These are phyloP conservation scores for Acer yangbiense DNA, from an alignment of 345 rosid species.

Conservation along the genomic window DNA sequence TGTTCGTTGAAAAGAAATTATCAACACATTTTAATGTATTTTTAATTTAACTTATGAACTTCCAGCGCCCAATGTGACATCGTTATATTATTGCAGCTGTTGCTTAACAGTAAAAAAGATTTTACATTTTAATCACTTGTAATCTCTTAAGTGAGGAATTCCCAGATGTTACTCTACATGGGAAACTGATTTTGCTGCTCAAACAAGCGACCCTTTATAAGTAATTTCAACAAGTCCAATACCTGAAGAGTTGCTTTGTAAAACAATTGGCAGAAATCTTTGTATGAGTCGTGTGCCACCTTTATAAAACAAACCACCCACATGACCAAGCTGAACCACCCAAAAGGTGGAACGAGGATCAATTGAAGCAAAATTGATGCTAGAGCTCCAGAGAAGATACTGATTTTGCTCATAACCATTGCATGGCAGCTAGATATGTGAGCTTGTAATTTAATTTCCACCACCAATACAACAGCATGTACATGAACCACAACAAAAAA, in stretches of 20 bases:
- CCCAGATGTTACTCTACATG: background rate
- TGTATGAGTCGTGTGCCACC: background rate
- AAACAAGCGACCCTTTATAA: too few relatives aligned
- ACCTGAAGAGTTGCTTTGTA: background rate
- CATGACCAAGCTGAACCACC: constrained; percentile 1
- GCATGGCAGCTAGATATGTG: background rate
- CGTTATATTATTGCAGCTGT: too few relatives aligned
- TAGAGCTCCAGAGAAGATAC: constrained; percentile 9
- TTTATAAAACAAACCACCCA: background rate
- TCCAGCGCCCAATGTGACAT: too few relatives aligned
- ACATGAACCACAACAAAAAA: background rate
- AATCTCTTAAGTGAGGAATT: too few relatives aligned
- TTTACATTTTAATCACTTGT: too few relatives aligned
- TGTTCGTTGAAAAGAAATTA: background rate
- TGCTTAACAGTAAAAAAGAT: too few relatives aligned
- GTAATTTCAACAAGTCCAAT: background rate
- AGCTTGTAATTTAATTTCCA: background rate
- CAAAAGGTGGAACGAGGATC: background rate
- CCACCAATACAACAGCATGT: background rate
- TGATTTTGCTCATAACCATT: background rate
- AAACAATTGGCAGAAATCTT: background rate
- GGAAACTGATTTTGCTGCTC: background rate
- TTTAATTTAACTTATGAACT: too few relatives aligned
- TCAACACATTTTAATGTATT: too few relatives aligned
- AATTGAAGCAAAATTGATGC: background rate